Conservation (phyloP, 1,284 basidiomycete genomes). For the Xerocomus nothofagi region DNA sequence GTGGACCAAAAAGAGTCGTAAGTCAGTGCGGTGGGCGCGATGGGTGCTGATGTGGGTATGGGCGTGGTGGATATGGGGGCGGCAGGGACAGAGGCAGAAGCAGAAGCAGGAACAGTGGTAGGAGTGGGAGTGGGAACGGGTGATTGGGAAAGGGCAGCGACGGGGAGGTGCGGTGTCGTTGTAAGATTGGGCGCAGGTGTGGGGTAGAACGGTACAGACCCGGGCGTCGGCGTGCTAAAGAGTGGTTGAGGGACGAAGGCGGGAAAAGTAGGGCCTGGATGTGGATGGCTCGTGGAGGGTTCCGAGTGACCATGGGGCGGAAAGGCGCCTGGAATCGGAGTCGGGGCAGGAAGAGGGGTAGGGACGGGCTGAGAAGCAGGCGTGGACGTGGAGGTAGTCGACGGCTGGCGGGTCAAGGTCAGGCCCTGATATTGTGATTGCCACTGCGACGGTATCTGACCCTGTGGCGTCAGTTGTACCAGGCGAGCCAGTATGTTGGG, state of each 20-base stretch:
- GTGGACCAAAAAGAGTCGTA: slow-evolving; percentile 70
- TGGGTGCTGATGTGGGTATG: slow-evolving; percentile 13
- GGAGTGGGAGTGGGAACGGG: neutral
- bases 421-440: slow-evolving; percentile 2
- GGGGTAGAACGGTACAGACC: neutral
- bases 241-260: slow-evolving; percentile 8
- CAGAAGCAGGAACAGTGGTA: neutral
- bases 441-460: slow-evolving; percentile 13
- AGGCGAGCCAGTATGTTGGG: slow-evolving; percentile 26
- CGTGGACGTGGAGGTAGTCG: neutral
- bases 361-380: neutral
- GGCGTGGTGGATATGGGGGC: slow-evolving; percentile 1
- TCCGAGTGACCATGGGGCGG: slow-evolving; percentile 6
- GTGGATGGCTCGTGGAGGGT: slow-evolving; percentile 16
- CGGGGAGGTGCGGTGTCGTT: slow-evolving; percentile 1
- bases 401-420: slow-evolving; percentile 12
- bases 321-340: neutral
- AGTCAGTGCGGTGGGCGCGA: slow-evolving; percentile 40
- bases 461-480: slow-evolving; percentile 27
- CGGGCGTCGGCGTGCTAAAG: neutral
- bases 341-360: neutral
- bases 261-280: slow-evolving; percentile 2
- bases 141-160: slow-evolving; percentile 1
- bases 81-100: neutral
- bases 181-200: neutral